phyloP scores from a whole-genome alignment of 176 grass and related monocot genomes.

The Otatea glauca region DNA sequence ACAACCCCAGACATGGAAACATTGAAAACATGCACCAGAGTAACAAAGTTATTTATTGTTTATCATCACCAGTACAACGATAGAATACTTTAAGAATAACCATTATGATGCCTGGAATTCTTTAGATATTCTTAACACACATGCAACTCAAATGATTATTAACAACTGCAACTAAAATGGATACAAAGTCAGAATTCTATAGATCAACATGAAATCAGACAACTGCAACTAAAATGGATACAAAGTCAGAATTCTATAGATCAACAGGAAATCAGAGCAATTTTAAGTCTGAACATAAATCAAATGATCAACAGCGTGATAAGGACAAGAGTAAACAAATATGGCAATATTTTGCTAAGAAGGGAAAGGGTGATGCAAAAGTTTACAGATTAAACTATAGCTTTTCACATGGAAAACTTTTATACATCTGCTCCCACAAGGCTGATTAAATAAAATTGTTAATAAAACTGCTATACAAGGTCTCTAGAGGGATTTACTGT shows the following conservation, averaged over 20 bases:
- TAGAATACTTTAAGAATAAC: not conserved
- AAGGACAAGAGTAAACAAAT: not conserved
- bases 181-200: no score
- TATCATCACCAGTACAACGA: not conserved
- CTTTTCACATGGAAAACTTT: constrained; percentile 9
- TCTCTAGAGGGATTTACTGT: not conserved
- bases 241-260: not conserved
- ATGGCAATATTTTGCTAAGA: not conserved
- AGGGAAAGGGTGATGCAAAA: not conserved
- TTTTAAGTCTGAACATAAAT: not conserved
- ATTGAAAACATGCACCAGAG: not conserved
- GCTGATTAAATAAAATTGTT: not conserved
- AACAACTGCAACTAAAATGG: not conserved
- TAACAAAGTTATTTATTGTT: constrained; percentile 2
- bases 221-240: not conserved
- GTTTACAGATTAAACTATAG: not conserved
- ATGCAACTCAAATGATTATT: not conserved
- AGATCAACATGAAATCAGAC: no score
- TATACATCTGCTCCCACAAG: not conserved
- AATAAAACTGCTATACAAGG: not conserved
- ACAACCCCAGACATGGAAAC: not conserved
- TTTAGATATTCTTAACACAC: not conserved
- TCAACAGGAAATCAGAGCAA: not conserved
- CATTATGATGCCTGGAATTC: constrained; percentile 12
- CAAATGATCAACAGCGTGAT: not conserved